Evolutionary conservation across 345 rosid species (phyloP), one percentile per base, ranked within the genome.

Genomic region (Nephelium lappaceum): DNA sequence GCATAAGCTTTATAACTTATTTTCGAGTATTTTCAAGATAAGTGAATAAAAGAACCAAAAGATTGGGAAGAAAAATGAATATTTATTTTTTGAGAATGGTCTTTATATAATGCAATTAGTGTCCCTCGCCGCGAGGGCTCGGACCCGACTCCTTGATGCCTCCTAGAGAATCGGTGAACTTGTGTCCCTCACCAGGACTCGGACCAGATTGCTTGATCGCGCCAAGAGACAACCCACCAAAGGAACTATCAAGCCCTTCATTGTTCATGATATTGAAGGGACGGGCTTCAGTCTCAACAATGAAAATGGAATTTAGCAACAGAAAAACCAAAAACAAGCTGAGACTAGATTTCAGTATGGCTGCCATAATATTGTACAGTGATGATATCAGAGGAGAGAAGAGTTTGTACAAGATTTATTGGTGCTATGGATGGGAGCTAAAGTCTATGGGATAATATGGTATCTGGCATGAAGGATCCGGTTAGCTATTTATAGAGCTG

Each of bases 161-260:
- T 14, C 83, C 84, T 8, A 86, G 68, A 12, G 76, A 72, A 1
- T 84, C 75, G 18, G 76, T 77, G 71, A 65, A 80, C 72, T 60
- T 76, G 79, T 88, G 91, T 42, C 91, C 92, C 5, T 42, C 9
- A 21, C 88, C 89, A 0, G 90, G 91, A 76, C 93, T 89, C 3
- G 83, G 87, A 27, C 93, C 86, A 12, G 86, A 81, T 16, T 78
- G 55, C 82, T 91, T 89, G 67, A 89, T 83, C 8, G 87, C 83
- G 73, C 89, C 90, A 23, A 89, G 81, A 5, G 67, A 82, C 62
- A 83, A 75, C 55, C 86, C 87, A 65, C 87, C 85, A 19, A 89
- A 79, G 51, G 88, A 81, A 62, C 79, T 73, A 60, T 75, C 74
- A 25, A 78, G 71, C 49, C 63, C 69, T 72, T 76, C 64, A 8